Conservation (phyloP, 1,284 basidiomycete genomes). For the Puccinia novopanici region DNA sequence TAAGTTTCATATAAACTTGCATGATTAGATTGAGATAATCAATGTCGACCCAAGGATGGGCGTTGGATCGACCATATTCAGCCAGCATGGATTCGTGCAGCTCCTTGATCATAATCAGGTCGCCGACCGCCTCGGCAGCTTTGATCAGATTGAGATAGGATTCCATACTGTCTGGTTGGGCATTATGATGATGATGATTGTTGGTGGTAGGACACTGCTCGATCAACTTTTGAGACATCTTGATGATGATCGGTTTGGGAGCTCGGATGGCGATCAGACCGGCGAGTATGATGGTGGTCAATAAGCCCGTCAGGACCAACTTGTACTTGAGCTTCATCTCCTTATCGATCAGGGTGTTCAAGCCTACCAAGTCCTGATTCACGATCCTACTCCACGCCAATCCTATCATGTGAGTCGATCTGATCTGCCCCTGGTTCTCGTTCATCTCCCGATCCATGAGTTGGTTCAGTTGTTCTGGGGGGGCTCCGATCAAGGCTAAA, state of each 20-base stretch:
- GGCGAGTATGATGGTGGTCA: slow-evolving; percentile 29
- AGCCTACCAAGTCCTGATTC: slow-evolving; percentile 21
- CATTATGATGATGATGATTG: not conserved
- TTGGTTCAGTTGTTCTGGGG: not conserved
- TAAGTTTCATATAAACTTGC: slow-evolving; percentile 33
- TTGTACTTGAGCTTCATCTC: slow-evolving; percentile 37
- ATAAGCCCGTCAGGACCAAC: slow-evolving; percentile 37
- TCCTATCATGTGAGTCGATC: slow-evolving; percentile 35
- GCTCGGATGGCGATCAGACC: slow-evolving; percentile 26
- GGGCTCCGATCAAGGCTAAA: slow-evolving; percentile 9
- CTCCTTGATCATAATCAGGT: slow-evolving; percentile 39
- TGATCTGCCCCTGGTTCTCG: not conserved
- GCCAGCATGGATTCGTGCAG: slow-evolving; percentile 10
- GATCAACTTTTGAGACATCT: slow-evolving; percentile 39
- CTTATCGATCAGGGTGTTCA: slow-evolving; percentile 24
- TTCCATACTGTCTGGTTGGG: slow-evolving; percentile 11
- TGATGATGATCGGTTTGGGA: slow-evolving; percentile 38
- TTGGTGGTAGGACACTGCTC: slow-evolving; percentile 30
- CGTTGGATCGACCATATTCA: slow-evolving; percentile 8
- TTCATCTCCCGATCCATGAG: slow-evolving; percentile 22
- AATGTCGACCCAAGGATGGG: not conserved
- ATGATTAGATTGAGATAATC: slow-evolving; percentile 30
- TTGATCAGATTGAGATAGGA: slow-evolving; percentile 18
- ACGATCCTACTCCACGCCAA: slow-evolving; percentile 37
- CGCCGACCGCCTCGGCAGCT: slow-evolving; percentile 16